Conservation (phyloP, 805 yeast species). For the Saccharomycopsis vini region DNA sequence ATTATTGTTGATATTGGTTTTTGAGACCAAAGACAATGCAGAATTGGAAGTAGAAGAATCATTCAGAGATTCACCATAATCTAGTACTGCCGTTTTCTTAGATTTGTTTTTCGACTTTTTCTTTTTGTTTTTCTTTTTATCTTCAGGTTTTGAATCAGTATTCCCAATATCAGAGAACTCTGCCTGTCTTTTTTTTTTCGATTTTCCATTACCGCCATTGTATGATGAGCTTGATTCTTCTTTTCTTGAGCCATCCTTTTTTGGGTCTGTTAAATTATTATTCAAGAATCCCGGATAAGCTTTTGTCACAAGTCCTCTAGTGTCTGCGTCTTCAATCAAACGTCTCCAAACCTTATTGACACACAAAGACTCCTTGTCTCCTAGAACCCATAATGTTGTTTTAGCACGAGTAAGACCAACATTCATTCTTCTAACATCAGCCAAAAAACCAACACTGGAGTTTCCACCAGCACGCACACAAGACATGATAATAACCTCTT, state of each 20-base stretch:
- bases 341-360: conserved; percentile 66
- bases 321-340: conserved; percentile 56
- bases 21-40: too few species aligned
- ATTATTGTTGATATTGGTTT: too few species aligned
- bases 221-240: neutral
- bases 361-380: conserved; percentile 58
- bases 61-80: too few species aligned
- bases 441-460: conserved; percentile 74
- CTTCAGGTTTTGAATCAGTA: neutral
- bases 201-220: neutral
- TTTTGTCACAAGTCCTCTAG: conserved; percentile 28
- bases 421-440: conserved; percentile 91
- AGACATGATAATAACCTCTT: conserved; percentile 85
- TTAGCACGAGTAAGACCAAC: conserved; percentile 94
- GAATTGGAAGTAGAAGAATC: too few species aligned
- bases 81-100: neutral
- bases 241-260: neutral
- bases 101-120: neutral
- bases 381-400: conserved; percentile 86
- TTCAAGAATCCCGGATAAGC: conserved; percentile 17
- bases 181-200: neutral
- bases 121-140: neutral
- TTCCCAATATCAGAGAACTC: neutral
- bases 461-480: conserved; percentile 84
- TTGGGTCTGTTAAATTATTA: neutral